A percentile compares a stretch with the other conserved stretches of the same genome.
Conservation (phyloP, 192 early-diverging fungal genomes). For the Obelidium mucronatum region DNA sequence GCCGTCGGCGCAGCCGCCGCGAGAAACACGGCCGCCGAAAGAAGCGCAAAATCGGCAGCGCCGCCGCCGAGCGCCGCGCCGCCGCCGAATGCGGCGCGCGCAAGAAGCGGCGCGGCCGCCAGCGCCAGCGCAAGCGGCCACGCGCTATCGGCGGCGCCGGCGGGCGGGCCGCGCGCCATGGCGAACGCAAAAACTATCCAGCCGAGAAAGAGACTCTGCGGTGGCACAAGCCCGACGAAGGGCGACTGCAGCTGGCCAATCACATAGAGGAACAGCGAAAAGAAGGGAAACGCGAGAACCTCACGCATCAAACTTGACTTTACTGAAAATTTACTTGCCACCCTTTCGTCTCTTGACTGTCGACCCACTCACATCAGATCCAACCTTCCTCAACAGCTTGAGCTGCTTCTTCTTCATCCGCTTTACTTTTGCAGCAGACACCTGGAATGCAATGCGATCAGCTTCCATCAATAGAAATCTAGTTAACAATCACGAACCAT, state of each 20-base stretch:
- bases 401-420: slow-evolving; percentile 65
- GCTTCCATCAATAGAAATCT: neutral
- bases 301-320: neutral
- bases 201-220: too few species aligned
- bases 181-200: too few species aligned
- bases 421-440: slow-evolving; percentile 57
- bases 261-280: neutral
- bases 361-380: slow-evolving; percentile 26
- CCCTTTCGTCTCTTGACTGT: slow-evolving; percentile 28
- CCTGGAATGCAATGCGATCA: slow-evolving; percentile 23
- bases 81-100: neutral
- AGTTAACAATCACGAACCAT: slow-evolving; percentile 33
- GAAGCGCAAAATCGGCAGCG: neutral
- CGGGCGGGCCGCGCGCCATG: too few species aligned
- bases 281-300: neutral
- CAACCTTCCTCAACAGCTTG: slow-evolving; percentile 45
- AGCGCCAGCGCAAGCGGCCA: slow-evolving; percentile 47
- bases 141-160: too few species aligned
- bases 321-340: neutral
- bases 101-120: slow-evolving; percentile 44
- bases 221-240: too few species aligned
- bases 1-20: neutral
- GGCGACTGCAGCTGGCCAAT: neutral
- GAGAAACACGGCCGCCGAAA: neutral
- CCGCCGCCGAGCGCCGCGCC: neutral